Percentiles rank a stretch among this genome's conserved stretches.
These are phyloP conservation scores for Aspergillus ellipticus DNA, from an alignment of 495 filamentous ascomycete genomes.

Conservation along the genomic window DNA sequence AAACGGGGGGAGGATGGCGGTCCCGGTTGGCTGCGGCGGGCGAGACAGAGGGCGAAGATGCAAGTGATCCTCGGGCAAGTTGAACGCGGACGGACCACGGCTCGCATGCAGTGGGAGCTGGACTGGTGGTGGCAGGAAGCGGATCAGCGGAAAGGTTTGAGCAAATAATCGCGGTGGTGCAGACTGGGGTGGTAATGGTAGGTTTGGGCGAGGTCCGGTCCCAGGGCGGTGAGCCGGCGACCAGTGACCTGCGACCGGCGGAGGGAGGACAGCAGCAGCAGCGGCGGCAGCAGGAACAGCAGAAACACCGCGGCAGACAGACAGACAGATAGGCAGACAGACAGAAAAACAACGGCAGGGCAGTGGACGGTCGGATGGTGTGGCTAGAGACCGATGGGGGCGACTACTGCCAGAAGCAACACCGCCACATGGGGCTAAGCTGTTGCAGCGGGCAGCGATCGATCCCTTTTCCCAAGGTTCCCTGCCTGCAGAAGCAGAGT, in stretches of 20 bases:
- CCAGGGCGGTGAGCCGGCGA: constrained; percentile 4
- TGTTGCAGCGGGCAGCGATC: constrained; percentile 7
- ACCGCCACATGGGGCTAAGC: constrained; percentile 28
- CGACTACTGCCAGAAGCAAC: not conserved
- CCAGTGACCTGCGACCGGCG: not conserved
- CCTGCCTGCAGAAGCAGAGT: constrained; percentile 20
- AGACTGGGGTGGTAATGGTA: constrained; percentile 7
- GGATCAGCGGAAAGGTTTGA: constrained; percentile 25
- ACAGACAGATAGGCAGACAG: not conserved
- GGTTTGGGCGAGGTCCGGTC: not conserved
- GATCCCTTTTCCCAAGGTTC: constrained; percentile 15
- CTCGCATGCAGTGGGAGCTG: constrained; percentile 21
- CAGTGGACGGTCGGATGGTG: not conserved
- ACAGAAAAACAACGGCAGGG: not conserved
- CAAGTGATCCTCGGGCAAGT: constrained; percentile 22
- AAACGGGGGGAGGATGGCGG: constrained; percentile 16
- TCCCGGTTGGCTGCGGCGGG: constrained; percentile 21
- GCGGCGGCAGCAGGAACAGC: too few relatives aligned
- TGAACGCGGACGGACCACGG: constrained; percentile 20
- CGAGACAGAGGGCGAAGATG: constrained; percentile 19
- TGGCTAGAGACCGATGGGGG: constrained; percentile 13
- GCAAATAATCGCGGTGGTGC: constrained; percentile 25
- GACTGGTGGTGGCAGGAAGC: constrained; percentile 24
- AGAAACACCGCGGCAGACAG: not conserved
- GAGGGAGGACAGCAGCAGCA: constrained; percentile 5